Conservation (phyloP, 2,329 filamentous ascomycete genomes). For the Amauroascus niger region DNA sequence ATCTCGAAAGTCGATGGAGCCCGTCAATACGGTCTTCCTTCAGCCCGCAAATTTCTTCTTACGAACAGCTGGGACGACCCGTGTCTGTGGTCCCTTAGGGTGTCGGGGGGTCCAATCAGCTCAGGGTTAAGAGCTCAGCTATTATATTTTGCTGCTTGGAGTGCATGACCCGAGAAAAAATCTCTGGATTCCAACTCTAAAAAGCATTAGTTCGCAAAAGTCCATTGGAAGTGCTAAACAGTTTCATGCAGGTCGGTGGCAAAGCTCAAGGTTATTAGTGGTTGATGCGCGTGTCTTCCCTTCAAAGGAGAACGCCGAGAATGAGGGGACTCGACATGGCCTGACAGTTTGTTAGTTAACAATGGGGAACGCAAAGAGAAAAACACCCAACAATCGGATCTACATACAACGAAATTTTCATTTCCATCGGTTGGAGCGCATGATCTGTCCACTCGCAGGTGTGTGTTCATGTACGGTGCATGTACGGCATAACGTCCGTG, state of each 20-base stretch:
- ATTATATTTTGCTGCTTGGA: not conserved
- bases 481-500: not conserved
- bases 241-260: not conserved
- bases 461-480: not conserved
- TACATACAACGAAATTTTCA: too few relatives aligned
- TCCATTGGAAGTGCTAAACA: not conserved
- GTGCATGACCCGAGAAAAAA: not conserved
- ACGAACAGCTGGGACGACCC: not conserved
- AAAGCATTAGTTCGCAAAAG: not conserved
- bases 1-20: too few relatives aligned
- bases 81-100: not conserved
- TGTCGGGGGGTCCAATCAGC: not conserved
- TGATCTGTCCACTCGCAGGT: not conserved
- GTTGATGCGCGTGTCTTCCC: not conserved
- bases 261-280: not conserved
- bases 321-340: too few relatives aligned
- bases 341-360: too few relatives aligned
- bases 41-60: not conserved
- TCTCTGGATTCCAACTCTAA: not conserved
- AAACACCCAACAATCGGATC: too few relatives aligned
- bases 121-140: not conserved
- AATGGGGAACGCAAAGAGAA: too few relatives aligned
- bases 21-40: too few relatives aligned
- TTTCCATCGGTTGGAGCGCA: not conserved
- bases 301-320: too few relatives aligned